Evolutionary conservation across 306 rosid species (phyloP).

Genomic region (Sicyos baderoa): DNA sequence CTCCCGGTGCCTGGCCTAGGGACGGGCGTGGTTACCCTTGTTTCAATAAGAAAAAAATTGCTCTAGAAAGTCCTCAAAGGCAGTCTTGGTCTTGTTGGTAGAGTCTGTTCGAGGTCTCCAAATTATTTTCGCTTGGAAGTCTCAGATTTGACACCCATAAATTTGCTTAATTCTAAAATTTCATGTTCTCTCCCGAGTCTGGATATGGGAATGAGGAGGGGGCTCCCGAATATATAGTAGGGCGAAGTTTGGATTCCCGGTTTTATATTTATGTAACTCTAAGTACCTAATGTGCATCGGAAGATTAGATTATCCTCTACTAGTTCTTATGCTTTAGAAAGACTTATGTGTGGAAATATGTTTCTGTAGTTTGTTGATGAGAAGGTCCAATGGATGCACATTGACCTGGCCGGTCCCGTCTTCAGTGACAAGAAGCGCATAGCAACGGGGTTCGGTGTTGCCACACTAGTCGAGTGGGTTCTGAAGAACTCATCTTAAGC

Average conservation of each 20-base stretch:
- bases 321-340: background rate
- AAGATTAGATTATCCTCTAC: background rate
- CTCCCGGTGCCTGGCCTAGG: too few relatives aligned
- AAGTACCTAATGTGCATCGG: background rate
- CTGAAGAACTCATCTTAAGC: slow-evolving; percentile 56
- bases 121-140: too few relatives aligned
- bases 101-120: too few relatives aligned
- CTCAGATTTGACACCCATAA: too few relatives aligned
- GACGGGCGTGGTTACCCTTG: too few relatives aligned
- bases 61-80: background rate
- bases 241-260: too few relatives aligned
- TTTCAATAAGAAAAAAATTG: too few relatives aligned
- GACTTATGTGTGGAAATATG: slow-evolving; percentile 20
- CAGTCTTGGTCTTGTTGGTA: background rate
- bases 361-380: slow-evolving; percentile 84
- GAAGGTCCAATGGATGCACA: slow-evolving; percentile 94
- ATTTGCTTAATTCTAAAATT: too few relatives aligned
- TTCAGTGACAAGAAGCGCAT: slow-evolving; percentile 65
- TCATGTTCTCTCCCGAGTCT: too few relatives aligned
- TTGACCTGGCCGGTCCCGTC: slow-evolving; percentile 92
- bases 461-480: slow-evolving; percentile 95
- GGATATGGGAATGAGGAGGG: too few relatives aligned
- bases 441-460: slow-evolving; percentile 81
- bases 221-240: too few relatives aligned
- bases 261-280: too few relatives aligned